These are phyloP conservation scores for Boletus rex-veris DNA, from an alignment of 768 basidiomycete species.

Conservation along the genomic window DNA sequence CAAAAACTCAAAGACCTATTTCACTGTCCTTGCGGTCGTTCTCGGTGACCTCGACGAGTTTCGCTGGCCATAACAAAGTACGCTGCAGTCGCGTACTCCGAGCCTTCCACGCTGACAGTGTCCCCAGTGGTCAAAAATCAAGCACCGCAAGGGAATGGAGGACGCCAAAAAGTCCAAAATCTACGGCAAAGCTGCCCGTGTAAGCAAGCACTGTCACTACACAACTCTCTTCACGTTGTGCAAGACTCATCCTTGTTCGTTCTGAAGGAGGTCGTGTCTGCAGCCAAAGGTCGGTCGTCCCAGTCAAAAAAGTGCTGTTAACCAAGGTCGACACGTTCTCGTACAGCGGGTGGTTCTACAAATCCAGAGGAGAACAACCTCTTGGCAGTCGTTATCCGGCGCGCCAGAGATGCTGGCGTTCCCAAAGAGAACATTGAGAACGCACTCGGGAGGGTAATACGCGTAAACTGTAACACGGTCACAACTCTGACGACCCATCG, in stretches of 20 bases:
- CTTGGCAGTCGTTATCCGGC: conserved; percentile 52
- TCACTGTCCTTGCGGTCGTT: conserved; percentile 19
- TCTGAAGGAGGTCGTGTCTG: conserved; percentile 56
- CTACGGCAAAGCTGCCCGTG: conserved; percentile 54
- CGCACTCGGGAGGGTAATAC: conserved; percentile 51
- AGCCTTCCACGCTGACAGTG: conserved; percentile 3
- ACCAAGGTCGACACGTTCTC: not conserved
- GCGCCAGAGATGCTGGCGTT: conserved; percentile 54
- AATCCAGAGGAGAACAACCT: conserved; percentile 53
- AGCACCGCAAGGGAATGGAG: conserved; percentile 62
- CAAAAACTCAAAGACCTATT: not conserved
- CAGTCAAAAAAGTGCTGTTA: not conserved
- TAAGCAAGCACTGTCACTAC: conserved; percentile 30
- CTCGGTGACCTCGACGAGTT: conserved; percentile 20
- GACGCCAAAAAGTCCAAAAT: conserved; percentile 57
- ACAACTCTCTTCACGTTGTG: not conserved
- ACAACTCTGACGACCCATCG: not conserved
- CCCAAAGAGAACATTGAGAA: conserved; percentile 69
- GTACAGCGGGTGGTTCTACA: conserved; percentile 51
- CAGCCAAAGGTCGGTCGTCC: conserved; percentile 50
- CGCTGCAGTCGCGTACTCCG: not conserved
- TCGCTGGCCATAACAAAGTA: conserved; percentile 42
- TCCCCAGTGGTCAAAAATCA: conserved; percentile 72
- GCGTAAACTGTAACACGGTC: not conserved
- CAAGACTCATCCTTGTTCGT: not conserved